phyloP scores from a whole-genome alignment of 495 filamentous ascomycete genomes.

The Penicillium nucicola region DNA sequence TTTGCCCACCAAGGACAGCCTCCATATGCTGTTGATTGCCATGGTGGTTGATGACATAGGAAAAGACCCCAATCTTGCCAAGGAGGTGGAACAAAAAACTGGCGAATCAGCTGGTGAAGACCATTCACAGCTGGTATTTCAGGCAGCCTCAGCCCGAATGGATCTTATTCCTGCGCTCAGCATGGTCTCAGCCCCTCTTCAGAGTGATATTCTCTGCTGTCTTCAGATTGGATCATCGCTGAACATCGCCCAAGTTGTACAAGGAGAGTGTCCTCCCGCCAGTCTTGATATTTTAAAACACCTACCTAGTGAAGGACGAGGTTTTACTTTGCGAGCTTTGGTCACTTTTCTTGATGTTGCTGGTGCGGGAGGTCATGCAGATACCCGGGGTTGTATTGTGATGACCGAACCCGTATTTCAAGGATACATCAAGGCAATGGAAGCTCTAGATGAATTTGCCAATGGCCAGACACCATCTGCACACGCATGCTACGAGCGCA shows the following conservation, averaged over 20 bases:
- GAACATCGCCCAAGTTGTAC: constrained; percentile 33
- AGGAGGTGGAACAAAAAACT: background rate
- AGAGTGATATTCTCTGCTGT: constrained; percentile 30
- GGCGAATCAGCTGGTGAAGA: constrained; percentile 6
- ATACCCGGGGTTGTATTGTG: constrained; percentile 25
- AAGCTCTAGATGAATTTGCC: constrained; percentile 20
- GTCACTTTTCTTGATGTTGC: constrained; percentile 36
- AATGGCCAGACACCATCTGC: background rate
- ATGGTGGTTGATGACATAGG: constrained; percentile 40
- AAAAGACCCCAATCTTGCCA: constrained; percentile 31
- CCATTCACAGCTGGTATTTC: constrained; percentile 29
- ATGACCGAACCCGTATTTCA: constrained; percentile 33
- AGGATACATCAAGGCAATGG: constrained; percentile 19
- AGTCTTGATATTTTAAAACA: constrained; percentile 15
- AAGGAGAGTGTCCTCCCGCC: constrained; percentile 31
- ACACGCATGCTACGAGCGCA: constrained; percentile 26
- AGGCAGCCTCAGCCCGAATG: constrained; percentile 23
- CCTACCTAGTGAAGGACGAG: constrained; percentile 15
- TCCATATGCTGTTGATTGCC: constrained; percentile 29
- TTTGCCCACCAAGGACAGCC: constrained; percentile 3
- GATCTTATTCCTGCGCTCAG: constrained; percentile 17
- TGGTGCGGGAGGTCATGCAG: constrained; percentile 32
- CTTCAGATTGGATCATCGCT: constrained; percentile 41
- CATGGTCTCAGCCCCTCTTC: constrained; percentile 6
- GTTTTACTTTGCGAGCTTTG: constrained; percentile 29